Percentiles rank a stretch among this genome's conserved stretches.
phyloP scores from a whole-genome alignment of 345 rosid genomes.

The Ricinus communis region DNA sequence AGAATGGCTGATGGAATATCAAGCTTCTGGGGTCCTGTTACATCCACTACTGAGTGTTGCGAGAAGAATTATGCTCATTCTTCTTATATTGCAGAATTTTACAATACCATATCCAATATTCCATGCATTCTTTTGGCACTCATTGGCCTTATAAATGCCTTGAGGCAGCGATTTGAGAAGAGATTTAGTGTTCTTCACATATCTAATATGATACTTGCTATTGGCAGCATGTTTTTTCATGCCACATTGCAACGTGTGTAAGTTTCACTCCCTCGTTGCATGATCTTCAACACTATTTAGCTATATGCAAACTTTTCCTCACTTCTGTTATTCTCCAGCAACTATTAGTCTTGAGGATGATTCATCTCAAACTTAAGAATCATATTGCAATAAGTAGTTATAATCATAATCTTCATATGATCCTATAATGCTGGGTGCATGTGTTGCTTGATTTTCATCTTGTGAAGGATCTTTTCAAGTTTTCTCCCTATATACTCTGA shows the following conservation, averaged over 20 bases:
- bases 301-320: background rate
- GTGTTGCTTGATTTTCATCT: too few species aligned
- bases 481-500: too few species aligned
- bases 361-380: too few species aligned
- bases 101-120: conserved; percentile 73
- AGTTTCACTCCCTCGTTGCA: conserved; percentile 23
- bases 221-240: conserved; percentile 94
- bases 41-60: conserved; percentile 73
- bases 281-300: background rate
- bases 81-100: conserved; percentile 84
- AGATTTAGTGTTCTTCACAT: conserved; percentile 87
- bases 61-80: conserved; percentile 76
- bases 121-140: conserved; percentile 81
- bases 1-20: conserved; percentile 74
- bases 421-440: too few species aligned
- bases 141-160: conserved; percentile 75
- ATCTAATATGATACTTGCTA: conserved; percentile 82
- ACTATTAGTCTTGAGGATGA: too few species aligned
- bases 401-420: background rate
- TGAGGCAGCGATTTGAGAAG: conserved; percentile 90
- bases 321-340: too few species aligned
- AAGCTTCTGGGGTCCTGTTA: conserved; percentile 95
- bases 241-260: conserved; percentile 76
- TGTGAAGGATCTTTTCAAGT: too few species aligned
- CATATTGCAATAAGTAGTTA: too few species aligned